Percentiles rank a stretch among this genome's conserved stretches.
Evolutionary conservation across 2,329 filamentous ascomycete genomes (phyloP).

Genomic region (Aspergillus hiratsukae): DNA sequence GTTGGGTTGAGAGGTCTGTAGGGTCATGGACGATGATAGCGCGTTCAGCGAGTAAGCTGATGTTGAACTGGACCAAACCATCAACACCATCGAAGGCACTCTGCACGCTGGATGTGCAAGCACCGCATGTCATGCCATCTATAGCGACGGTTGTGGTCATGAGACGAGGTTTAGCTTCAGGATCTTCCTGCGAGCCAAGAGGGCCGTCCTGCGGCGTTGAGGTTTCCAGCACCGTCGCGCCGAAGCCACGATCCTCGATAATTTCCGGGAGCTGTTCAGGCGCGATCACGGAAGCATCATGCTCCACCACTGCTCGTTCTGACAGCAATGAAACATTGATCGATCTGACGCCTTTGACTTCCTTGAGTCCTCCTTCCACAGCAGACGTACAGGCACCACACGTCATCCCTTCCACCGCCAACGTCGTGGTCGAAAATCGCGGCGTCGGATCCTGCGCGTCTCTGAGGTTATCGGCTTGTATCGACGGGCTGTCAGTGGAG

Average conservation of each 20-base stretch:
- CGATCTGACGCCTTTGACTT: conserved; percentile 65
- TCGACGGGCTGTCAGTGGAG: conserved; percentile 68
- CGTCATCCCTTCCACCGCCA: conserved; percentile 83
- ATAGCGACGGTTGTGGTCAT: conserved; percentile 81
- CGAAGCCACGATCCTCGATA: conserved; percentile 70
- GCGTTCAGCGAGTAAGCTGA: conserved; percentile 87
- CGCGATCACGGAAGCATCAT: conserved; percentile 57
- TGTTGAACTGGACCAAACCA: conserved; percentile 84
- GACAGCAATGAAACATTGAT: conserved; percentile 82
- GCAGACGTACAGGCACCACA: conserved; percentile 86
- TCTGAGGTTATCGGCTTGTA: conserved; percentile 38
- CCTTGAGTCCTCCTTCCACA: conserved; percentile 74
- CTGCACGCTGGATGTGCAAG: conserved; percentile 90
- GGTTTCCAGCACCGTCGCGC: conserved; percentile 71
- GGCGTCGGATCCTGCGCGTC: conserved; percentile 28
- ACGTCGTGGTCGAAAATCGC: conserved; percentile 61
- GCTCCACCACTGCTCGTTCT: conserved; percentile 79
- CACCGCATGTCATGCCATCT: conserved; percentile 96
- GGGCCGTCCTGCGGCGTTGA: conserved; percentile 37
- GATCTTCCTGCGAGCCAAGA: conserved; percentile 33
- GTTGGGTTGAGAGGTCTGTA: conserved; percentile 62
- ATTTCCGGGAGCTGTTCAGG: conserved; percentile 54
- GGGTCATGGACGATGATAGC: conserved; percentile 83
- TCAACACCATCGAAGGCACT: conserved; percentile 71
- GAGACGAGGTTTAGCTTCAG: conserved; percentile 31